phyloP scores from a whole-genome alignment of 805 yeast species.

The Sugiyamaella mastotermitis region DNA sequence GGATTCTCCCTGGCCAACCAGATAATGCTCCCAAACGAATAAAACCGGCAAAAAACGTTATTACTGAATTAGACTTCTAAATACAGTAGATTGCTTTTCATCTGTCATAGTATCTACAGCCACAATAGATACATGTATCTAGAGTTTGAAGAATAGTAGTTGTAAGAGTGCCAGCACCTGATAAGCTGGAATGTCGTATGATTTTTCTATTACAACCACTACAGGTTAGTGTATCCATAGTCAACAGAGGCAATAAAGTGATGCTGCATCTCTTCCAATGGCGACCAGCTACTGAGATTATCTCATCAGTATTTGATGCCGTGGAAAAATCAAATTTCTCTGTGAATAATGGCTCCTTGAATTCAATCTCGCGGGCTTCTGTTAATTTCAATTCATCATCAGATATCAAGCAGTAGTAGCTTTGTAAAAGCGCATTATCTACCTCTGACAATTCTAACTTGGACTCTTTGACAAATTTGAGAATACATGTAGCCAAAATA shows the following conservation, averaged over 20 bases:
- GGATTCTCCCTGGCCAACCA: neutral
- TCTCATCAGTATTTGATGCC: slow-evolving; percentile 4
- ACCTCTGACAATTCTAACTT: slow-evolving; percentile 5
- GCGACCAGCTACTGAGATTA: slow-evolving; percentile 24
- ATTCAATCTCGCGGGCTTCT: slow-evolving; percentile 1
- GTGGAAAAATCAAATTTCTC: slow-evolving; percentile 20
- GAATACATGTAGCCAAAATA: no score
- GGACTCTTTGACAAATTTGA: slow-evolving; percentile 1
- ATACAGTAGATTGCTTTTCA: neutral
- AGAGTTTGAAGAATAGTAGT: slow-evolving; percentile 19
- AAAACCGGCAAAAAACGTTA: neutral
- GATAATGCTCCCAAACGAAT: neutral
- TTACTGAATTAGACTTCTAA: neutral
- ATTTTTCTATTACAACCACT: slow-evolving; percentile 25
- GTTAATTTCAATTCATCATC: neutral
- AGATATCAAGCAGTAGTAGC: slow-evolving; percentile 6
- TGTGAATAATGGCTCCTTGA: slow-evolving; percentile 17
- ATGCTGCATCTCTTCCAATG: slow-evolving; percentile 32
- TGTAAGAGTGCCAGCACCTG: slow-evolving; percentile 10
- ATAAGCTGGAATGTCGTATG: slow-evolving; percentile 6
- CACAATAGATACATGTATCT: slow-evolving; percentile 27
- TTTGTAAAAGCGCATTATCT: slow-evolving; percentile 16
- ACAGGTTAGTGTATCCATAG: slow-evolving; percentile 23
- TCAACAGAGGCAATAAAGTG: slow-evolving; percentile 30
- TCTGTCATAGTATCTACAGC: slow-evolving; percentile 19